Base-by-base conservation (phyloP, 2,329 filamentous ascomycete genomes). In the Aspergillus texensis region DNA sequence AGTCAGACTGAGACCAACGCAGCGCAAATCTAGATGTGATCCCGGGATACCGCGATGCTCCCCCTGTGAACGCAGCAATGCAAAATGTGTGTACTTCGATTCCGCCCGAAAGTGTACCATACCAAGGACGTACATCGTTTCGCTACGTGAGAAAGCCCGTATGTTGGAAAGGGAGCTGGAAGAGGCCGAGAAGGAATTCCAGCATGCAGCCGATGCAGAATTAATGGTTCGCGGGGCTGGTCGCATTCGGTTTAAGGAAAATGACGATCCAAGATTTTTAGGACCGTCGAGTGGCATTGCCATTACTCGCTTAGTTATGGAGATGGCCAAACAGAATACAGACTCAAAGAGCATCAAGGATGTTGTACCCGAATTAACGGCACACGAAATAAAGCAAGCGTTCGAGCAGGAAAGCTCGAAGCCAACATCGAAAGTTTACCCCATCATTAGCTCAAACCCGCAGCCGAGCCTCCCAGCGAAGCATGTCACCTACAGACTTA, bases 1-100 rank as follows among this genome's bases (percentile, higher is more conserved):
- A n/a, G 5, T 26, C 41, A 54, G 24, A 45, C 62, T 68, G 41
- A 67, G 54, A 16, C 28, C 39, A 50, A 19, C 24, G 63, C 74
- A 96, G 94, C 89, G 94, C 73, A 99, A 99, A 84, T 98, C 94
- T 43, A 86, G 93, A 83, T 99, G 95, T 82, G 95, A 98, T 79
- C 92, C 95, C 4, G 92, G 91, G 16, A 86, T 99, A 26, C 95
- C 95, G 46, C 91, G 91, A 74, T 99, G 95, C 79, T 86, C 92
- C 21, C 94, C 94, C 26, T 99, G 95, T 81, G 93, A 97, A 80
- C 88, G 94, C 70, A 94, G 92, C 67, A 94, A 94, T 72, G 93
- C 93, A 34, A 86, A 89, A 65, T 99, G 95, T 85, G 94, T 97
- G 75, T 99, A 98, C 81, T 96, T 91, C 77, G 95, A 99, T 79